These are phyloP conservation scores for Monosporascus sp. DNA, from an alignment of 2,329 filamentous ascomycete species.

Conservation along the genomic window DNA sequence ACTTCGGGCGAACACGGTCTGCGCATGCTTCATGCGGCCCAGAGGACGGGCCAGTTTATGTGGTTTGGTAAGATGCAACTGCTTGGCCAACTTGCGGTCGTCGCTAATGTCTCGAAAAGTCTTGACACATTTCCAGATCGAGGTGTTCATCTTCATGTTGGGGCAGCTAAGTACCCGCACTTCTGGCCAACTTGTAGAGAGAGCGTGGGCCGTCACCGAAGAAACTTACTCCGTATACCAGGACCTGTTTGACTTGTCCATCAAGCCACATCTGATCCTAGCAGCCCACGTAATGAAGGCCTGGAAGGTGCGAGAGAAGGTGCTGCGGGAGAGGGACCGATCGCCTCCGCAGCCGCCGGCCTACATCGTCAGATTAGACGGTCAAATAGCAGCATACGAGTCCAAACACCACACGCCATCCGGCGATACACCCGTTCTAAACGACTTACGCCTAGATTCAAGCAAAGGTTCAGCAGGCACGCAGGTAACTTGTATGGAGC, in stretches of 20 bases:
- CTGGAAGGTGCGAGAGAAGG: constrained; percentile 45
- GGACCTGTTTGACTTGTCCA: constrained; percentile 44
- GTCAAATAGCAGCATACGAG: constrained; percentile 35
- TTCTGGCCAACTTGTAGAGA: constrained; percentile 44
- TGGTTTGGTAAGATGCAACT: constrained; percentile 45
- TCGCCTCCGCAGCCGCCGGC: constrained; percentile 34
- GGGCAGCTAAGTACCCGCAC: constrained; percentile 47
- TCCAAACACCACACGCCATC: constrained; percentile 22
- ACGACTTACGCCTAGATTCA: neutral
- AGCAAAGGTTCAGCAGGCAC: constrained; percentile 1
- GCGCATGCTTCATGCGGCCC: constrained; percentile 36
- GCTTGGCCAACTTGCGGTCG: neutral
- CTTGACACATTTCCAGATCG: constrained; percentile 46
- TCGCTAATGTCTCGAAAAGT: constrained; percentile 15
- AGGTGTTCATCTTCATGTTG: constrained; percentile 49
- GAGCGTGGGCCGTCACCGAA: constrained; percentile 45
- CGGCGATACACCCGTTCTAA: constrained; percentile 9
- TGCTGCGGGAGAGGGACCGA: constrained; percentile 30
- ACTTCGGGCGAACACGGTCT: constrained; percentile 42
- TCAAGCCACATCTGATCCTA: constrained; percentile 38
- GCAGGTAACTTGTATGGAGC: constrained; percentile 8
- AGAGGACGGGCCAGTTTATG: constrained; percentile 39
- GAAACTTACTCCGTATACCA: constrained; percentile 42
- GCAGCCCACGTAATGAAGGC: constrained; percentile 45
- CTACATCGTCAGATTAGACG: constrained; percentile 41